These are phyloP conservation scores for Aspergillus hancockii DNA, from an alignment of 495 filamentous ascomycete species.

Conservation along the genomic window DNA sequence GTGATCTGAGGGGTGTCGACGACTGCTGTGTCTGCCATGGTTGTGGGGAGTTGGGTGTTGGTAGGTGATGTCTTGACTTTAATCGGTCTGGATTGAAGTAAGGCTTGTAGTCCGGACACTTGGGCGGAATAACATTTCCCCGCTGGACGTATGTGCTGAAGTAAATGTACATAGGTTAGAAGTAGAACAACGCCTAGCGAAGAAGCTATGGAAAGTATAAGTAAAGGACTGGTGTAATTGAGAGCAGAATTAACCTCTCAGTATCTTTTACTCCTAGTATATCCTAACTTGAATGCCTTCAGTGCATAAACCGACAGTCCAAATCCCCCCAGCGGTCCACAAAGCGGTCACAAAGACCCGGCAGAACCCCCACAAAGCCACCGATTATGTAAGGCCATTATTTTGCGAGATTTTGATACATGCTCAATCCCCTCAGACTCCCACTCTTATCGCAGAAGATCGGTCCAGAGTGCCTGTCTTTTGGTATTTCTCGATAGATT, in stretches of 20 bases:
- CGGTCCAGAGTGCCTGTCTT: not conserved
- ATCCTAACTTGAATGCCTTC: no score
- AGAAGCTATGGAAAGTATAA: no score
- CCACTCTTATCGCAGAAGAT: constrained; percentile 4
- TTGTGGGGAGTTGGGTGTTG: constrained; percentile 6
- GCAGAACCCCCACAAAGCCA: not conserved
- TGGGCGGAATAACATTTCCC: not conserved
- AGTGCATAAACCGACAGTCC: no score
- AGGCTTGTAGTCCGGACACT: not conserved
- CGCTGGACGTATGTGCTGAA: not conserved
- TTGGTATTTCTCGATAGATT: not conserved
- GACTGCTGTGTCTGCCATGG: constrained; percentile 37
- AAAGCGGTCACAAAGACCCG: not conserved
- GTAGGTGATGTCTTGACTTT: not conserved
- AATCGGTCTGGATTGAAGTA: not conserved
- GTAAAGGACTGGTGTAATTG: no score
- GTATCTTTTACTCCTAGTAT: no score
- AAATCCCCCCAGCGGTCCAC: not conserved
- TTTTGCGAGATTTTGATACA: constrained; percentile 11
- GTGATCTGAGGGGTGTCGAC: constrained; percentile 20
- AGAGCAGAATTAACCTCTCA: no score
- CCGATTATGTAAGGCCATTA: constrained; percentile 3
- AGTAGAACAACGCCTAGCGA: no score
- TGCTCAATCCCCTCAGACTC: not conserved
- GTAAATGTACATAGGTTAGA: not conserved